Base-by-base conservation (phyloP, 1,284 basidiomycete species). In the Ustilago curta region DNA sequence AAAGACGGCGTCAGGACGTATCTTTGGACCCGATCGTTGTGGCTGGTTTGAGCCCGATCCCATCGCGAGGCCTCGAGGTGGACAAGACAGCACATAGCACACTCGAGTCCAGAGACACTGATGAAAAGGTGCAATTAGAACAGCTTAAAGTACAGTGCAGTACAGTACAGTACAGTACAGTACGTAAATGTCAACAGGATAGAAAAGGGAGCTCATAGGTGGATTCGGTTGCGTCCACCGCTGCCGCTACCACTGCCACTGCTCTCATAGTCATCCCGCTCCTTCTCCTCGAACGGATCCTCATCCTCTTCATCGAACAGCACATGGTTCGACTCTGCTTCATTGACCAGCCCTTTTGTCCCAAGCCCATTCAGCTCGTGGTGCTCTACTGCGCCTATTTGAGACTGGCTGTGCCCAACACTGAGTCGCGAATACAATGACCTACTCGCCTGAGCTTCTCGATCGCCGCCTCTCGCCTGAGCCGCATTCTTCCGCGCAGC, bases 261-360 rank as follows among this genome's bases (percentile, higher is more conserved):
- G 29, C 58, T 63, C 43, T 51, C 49, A 12, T 67, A 45, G 27
- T 61, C 68, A 23, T 64, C 53, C 7, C 39, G 55, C 31, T 62
- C 63, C 51, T 75, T 66, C 27, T 78, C 77, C 39, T 73, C 77
- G 19, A 78, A 74, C 4, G 77, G 67, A 53, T 79, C 77, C 21
- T 67, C 71, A 18, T 79, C 77, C 37, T 75, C 76, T 29, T 77
- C 67, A 44, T 79, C 74, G 23, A 79, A 79, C 27, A 79, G 56
- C 23, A 79, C 72, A 44, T 79, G 72, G 25, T 50, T 74, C 2
- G 62, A 44, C 51, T 61, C 60, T 2, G 23, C 39, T 6, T 42
- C 55, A 21, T 49, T 61, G 14, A 70, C 58, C 21, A 45, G 53
- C 1, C 40, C 64, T 31, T 71, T 68, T 1, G 27, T 31, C 4